These are phyloP conservation scores for Hymenoscyphus occultus DNA, from an alignment of 2,329 filamentous ascomycete species.

Conservation along the genomic window DNA sequence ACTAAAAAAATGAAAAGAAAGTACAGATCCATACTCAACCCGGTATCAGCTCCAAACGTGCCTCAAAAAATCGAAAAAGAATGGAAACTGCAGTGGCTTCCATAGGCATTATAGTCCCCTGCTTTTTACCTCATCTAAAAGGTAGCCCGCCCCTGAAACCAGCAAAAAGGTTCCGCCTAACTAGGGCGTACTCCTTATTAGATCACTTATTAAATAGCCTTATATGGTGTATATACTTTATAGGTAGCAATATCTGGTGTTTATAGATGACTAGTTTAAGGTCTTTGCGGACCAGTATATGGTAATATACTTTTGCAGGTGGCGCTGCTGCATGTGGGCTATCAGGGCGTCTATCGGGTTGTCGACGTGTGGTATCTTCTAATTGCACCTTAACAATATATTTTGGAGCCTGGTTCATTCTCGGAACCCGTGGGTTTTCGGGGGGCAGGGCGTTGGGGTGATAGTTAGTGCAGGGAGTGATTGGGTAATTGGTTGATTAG, in stretches of 20 bases:
- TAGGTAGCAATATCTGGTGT: background rate
- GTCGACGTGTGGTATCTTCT: background rate
- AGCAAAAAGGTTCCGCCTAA: conserved; percentile 3
- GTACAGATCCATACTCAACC: no score
- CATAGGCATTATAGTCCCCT: background rate
- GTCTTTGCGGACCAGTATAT: background rate
- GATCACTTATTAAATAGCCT: background rate
- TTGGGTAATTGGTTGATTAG: background rate
- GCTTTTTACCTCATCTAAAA: background rate
- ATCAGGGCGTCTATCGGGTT: background rate
- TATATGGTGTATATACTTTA: background rate
- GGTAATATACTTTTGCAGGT: background rate
- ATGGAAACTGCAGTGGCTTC: no score
- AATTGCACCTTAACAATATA: background rate
- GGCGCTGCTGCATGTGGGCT: background rate
- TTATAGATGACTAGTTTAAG: background rate
- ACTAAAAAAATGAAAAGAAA: no score
- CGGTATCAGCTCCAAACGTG: no score
- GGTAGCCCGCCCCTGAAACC: background rate
- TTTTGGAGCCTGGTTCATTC: background rate
- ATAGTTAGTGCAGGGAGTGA: background rate
- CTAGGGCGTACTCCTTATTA: background rate
- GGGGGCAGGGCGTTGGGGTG: background rate
- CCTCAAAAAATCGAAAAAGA: no score
- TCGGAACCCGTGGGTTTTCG: background rate